phyloP scores from a whole-genome alignment of 768 basidiomycete species.

The Termitomyces sp. region DNA sequence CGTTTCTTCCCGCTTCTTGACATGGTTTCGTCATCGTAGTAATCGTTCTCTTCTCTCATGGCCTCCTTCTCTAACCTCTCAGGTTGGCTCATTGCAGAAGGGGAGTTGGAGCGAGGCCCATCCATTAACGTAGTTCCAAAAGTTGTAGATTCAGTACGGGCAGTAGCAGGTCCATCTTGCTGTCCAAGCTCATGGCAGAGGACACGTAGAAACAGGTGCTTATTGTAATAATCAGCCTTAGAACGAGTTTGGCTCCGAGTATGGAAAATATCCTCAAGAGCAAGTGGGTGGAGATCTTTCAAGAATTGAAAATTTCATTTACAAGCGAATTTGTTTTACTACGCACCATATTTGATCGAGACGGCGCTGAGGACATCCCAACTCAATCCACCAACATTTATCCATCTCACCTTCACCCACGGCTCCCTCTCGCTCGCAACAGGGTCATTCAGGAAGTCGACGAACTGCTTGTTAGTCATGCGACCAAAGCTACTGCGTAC shows the following conservation, averaged over 20 bases:
- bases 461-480: slow-evolving; percentile 62
- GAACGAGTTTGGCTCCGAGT: slow-evolving; percentile 54
- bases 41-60: slow-evolving; percentile 11
- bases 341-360: slow-evolving; percentile 61
- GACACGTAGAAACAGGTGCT: slow-evolving; percentile 70
- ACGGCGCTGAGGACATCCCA: slow-evolving; percentile 75
- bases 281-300: slow-evolving; percentile 66
- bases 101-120: slow-evolving; percentile 35
- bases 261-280: slow-evolving; percentile 69
- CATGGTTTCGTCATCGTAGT: slow-evolving; percentile 6
- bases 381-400: slow-evolving; percentile 64
- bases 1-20: slow-evolving; percentile 12
- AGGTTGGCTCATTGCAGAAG: slow-evolving; percentile 23
- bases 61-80: slow-evolving; percentile 9
- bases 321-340: background rate
- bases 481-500: slow-evolving; percentile 50
- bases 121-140: slow-evolving; percentile 27
- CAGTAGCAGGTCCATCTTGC: slow-evolving; percentile 22
- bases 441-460: slow-evolving; percentile 49
- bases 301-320: background rate
- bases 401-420: slow-evolving; percentile 75
- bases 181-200: slow-evolving; percentile 59
- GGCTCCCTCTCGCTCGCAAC: slow-evolving; percentile 46
- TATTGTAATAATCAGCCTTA: slow-evolving; percentile 67
- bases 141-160: slow-evolving; percentile 17